phyloP scores from a whole-genome alignment of 441 rosid species.

The Omphalea diandra region DNA sequence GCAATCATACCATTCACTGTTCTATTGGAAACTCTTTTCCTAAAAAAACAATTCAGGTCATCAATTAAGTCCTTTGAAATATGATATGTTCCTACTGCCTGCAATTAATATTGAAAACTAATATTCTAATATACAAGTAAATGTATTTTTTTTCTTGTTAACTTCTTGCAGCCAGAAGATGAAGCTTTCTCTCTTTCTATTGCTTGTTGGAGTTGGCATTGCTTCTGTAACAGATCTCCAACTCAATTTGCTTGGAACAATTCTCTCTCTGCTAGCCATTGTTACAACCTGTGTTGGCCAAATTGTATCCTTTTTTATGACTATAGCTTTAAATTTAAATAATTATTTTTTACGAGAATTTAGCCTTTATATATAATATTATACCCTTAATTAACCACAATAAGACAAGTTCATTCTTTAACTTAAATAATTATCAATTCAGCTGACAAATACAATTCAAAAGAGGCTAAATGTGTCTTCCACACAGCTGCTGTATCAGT shows the following conservation, averaged over 20 bases:
- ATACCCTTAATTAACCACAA: no score
- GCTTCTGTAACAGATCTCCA: conserved; percentile 98
- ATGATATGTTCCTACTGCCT: background rate
- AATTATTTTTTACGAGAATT: background rate
- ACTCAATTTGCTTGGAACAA: conserved; percentile 77
- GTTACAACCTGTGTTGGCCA: conserved; percentile 92
- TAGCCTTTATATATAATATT: no score
- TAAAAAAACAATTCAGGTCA: conserved; percentile 90
- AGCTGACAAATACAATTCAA: conserved; percentile 96
- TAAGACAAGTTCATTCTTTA: no score
- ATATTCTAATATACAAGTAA: background rate
- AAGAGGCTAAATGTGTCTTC: conserved; percentile 91
- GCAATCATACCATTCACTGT: conserved; percentile 98
- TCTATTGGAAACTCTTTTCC: conserved; percentile 79
- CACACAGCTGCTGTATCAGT: conserved; percentile 90
- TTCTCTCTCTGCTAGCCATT: conserved; percentile 86
- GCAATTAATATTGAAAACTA: background rate
- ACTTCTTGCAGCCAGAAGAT: conserved; percentile 67
- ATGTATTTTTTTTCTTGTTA: background rate
- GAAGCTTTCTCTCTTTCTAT: conserved; percentile 57
- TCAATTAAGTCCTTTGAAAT: background rate
- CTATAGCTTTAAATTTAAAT: no score
- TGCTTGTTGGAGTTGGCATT: conserved; percentile 86
- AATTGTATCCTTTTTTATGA: conserved; percentile 62
- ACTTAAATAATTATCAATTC: conserved; percentile 27